Base-by-base conservation (phyloP, 176 grass and related monocot genomes). In the Oryza rufipogon region DNA sequence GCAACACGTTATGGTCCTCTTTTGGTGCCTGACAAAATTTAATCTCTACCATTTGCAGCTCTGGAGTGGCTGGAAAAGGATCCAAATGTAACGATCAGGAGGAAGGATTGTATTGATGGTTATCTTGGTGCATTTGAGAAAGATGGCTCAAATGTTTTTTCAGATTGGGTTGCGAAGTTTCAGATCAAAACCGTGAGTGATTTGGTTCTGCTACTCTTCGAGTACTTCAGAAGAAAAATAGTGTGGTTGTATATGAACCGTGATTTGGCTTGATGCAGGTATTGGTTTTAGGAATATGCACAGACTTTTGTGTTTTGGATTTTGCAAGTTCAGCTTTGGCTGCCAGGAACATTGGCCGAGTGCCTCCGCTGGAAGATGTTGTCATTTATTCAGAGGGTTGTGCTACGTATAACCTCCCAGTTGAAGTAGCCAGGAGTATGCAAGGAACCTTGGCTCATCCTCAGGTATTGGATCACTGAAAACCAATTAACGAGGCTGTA, bases 11-110 rank as follows among this genome's bases (percentile, higher is more conserved):
- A 66, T 47, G 48, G 16, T 76, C 28, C 22, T 2, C 22, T 15
- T 75, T 26, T 68, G 36, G 38, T 45, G 19, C 48, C 51, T 92
- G 70, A 81, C 32, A 20, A 49, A 3, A 68, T 77, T 71, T 26
- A 70, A 5, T 75, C 68, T 75, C 68, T 73, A 10, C 25, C 33
- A 73, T 82, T 15, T 91, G 78, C 85, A 98, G 95, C 79, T 80
- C 83, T 98, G 19, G 66, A 93, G 82, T 98, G 96, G 96, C 70
- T 98, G 70, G 91, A 98, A 77, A 85, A 90, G 47, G 91, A 98
- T 70, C 85, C 87, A 81, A 95, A 92, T 81, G 87, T 88, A n/a
- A 98, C 87, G 1, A 75, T 98, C 38, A 91, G 83, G 86, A 90
- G 87, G 45, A 98, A 98, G 85, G 78, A 83, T 77, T 98, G 96